A percentile compares a stretch with the other conserved stretches of the same genome.
Evolutionary conservation across 495 filamentous ascomycete genomes (phyloP).

Genomic region (Diplogelasinospora grovesii): DNA sequence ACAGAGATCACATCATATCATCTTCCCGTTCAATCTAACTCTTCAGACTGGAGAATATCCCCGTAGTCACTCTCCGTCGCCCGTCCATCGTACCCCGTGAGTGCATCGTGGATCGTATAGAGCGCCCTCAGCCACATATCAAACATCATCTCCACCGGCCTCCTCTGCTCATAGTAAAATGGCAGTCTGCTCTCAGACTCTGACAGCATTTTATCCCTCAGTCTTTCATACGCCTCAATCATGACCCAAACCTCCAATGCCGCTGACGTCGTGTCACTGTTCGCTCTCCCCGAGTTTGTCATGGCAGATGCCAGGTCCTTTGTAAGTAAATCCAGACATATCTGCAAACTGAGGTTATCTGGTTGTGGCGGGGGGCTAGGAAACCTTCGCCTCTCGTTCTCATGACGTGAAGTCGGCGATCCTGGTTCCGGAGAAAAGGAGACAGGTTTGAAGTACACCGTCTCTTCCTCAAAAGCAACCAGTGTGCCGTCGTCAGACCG

Average conservation of each 20-base stretch:
- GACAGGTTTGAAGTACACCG: conserved; percentile 32
- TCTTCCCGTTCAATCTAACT: conserved; percentile 13
- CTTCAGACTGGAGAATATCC: conserved; percentile 11
- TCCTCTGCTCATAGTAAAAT: conserved; percentile 12
- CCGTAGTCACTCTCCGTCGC: conserved; percentile 12
- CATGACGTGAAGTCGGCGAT: conserved; percentile 10
- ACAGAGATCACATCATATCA: too few species aligned
- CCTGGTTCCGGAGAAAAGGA: conserved; percentile 26
- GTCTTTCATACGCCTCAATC: conserved; percentile 44
- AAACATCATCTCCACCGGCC: conserved; percentile 28
- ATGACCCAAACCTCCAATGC: conserved; percentile 50
- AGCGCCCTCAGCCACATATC: conserved; percentile 39
- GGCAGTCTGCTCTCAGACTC: conserved; percentile 16
- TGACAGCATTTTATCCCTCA: conserved; percentile 31
- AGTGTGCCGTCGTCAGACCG: conserved; percentile 39
- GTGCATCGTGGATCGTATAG: conserved; percentile 31
- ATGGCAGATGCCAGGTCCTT: conserved; percentile 34
- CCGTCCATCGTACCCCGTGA: conserved; percentile 6
- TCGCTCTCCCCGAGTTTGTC: conserved; percentile 9
- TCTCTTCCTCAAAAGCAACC: conserved; percentile 37
- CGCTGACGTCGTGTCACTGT: conserved; percentile 34
- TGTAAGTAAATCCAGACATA: conserved; percentile 36
- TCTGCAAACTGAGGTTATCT: conserved; percentile 32
- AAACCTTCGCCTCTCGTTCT: background rate
- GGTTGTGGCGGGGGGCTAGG: conserved; percentile 11